Percentiles rank a stretch among this genome's conserved stretches.
Conservation (phyloP, 2,329 filamentous ascomycete species). For the Aspergillus amoenus region DNA sequence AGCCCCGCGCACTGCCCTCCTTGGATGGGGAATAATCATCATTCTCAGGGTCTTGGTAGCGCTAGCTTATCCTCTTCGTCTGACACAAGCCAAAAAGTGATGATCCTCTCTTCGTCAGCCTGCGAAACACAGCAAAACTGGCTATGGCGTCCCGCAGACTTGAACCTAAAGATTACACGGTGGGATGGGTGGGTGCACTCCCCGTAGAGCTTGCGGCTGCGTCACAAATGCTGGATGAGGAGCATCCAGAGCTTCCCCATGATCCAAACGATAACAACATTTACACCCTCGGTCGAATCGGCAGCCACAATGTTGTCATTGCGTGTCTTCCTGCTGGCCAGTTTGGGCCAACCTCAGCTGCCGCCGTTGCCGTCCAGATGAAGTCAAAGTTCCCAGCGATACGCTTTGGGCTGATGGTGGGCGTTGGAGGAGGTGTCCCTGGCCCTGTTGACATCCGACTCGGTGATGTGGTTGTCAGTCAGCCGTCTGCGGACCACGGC, state of each 20-base stretch:
- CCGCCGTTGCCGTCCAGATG: not conserved
- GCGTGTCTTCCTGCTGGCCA: not conserved
- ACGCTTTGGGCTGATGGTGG: not conserved
- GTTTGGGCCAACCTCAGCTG: not conserved
- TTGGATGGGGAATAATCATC: too few species aligned
- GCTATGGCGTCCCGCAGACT: not conserved
- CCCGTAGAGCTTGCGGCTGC: not conserved
- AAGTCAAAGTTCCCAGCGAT: not conserved
- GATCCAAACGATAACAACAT: not conserved
- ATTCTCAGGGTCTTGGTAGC: too few species aligned
- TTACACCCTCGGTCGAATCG: not conserved
- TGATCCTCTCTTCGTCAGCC: too few species aligned
- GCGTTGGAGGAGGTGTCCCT: slow-evolving; percentile 29
- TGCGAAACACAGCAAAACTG: too few species aligned
- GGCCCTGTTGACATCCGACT: slow-evolving; percentile 25
- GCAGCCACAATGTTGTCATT: not conserved
- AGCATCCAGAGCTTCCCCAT: not conserved
- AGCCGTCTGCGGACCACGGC: slow-evolving; percentile 13
- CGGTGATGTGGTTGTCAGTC: slow-evolving; percentile 31
- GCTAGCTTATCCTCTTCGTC: too few species aligned
- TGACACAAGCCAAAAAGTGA: too few species aligned
- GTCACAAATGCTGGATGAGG: not conserved
- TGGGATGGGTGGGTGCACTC: not conserved
- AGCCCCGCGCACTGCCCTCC: too few species aligned
- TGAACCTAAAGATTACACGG: not conserved